Evolutionary conservation across 1,139 yeast genomes (phyloP).

Genomic region (Tardiomyces digboiensis): DNA sequence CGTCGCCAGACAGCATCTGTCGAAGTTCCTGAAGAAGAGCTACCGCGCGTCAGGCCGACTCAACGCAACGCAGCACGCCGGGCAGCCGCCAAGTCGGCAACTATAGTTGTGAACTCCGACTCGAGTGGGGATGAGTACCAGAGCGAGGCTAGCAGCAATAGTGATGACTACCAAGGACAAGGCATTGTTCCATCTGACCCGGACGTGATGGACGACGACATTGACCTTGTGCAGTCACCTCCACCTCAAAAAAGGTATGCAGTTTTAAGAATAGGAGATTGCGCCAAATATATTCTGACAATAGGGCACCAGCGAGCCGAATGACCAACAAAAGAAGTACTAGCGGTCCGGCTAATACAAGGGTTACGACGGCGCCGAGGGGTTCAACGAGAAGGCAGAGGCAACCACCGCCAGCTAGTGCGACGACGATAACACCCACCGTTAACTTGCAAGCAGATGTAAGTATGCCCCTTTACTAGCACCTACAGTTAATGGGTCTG

Average conservation of each 20-base stretch:
- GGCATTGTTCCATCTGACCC: constrained; percentile 2
- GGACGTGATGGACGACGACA: neutral
- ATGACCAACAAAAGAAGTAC: no score
- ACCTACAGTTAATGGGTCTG: no score
- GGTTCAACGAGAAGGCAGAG: no score
- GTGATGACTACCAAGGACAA: constrained; percentile 4
- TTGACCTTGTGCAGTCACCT: neutral
- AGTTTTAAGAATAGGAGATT: neutral
- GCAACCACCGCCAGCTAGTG: no score
- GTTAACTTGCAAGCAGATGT: neutral
- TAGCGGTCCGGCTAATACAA: no score
- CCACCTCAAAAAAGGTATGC: neutral
- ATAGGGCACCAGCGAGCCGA: neutral
- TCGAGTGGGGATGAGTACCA: constrained; percentile 2
- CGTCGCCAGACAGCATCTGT: no score
- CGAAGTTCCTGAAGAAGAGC: no score
- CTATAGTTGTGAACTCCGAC: constrained; percentile 3
- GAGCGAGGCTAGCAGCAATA: no score
- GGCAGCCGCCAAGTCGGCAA: constrained; percentile 1
- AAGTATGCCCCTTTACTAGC: no score
- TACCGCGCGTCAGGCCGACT: no score
- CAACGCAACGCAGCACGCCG: neutral
- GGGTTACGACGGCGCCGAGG: no score
- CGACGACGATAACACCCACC: neutral
- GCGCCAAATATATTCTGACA: neutral